A percentile compares a stretch with the other conserved stretches of the same genome.
Conservation (phyloP, 2,329 filamentous ascomycete genomes). For the Penicillium sp. region DNA sequence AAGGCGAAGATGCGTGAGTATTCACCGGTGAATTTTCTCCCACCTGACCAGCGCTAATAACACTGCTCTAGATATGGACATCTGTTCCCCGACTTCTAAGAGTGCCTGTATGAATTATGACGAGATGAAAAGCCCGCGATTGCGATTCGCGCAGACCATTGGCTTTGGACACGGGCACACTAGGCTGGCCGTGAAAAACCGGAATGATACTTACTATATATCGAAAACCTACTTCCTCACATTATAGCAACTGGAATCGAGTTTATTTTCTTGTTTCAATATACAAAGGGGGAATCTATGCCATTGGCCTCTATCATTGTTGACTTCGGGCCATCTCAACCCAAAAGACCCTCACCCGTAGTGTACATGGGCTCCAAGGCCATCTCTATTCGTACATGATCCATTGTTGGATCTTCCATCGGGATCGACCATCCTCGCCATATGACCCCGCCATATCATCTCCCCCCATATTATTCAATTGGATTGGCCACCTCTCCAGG, state of each 20-base stretch:
- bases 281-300: slow-evolving; percentile 17
- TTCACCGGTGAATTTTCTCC: neutral
- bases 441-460: slow-evolving; percentile 2
- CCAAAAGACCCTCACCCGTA: slow-evolving; percentile 23
- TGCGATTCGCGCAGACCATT: slow-evolving; percentile 15
- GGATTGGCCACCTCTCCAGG: neutral
- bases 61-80: slow-evolving; percentile 70
- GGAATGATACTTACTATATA: slow-evolving; percentile 21
- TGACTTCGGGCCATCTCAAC: slow-evolving; percentile 4
- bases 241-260: slow-evolving; percentile 30
- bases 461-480: slow-evolving; percentile 4
- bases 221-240: slow-evolving; percentile 16
- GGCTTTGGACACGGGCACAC: slow-evolving; percentile 20
- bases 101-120: slow-evolving; percentile 36
- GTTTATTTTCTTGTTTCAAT: slow-evolving; percentile 20
- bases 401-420: slow-evolving; percentile 13
- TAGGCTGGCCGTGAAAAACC: slow-evolving; percentile 21
- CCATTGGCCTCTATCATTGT: slow-evolving; percentile 10
- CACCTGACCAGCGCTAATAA: neutral
- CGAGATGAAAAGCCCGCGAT: slow-evolving; percentile 32
- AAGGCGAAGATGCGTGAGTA: slow-evolving; percentile 83
- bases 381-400: slow-evolving; percentile 29
- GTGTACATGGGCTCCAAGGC: slow-evolving; percentile 29
- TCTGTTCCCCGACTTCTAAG: slow-evolving; percentile 75
- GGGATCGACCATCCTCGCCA: neutral